Conservation (phyloP, 1,284 basidiomycete species). For the Boletellus deceptivus region DNA sequence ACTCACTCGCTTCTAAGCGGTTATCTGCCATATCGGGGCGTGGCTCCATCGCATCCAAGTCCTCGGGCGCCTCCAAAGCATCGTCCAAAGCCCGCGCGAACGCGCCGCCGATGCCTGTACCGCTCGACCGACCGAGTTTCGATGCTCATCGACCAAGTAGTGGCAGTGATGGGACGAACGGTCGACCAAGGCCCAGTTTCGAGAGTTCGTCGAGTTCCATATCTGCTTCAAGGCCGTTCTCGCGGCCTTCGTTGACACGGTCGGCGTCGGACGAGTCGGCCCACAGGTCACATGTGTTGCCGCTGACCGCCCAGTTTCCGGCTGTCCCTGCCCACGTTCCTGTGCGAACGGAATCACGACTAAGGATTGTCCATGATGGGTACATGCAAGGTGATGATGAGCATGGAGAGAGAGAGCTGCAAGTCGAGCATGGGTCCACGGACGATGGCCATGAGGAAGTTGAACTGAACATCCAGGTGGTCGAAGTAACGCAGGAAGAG, state of each 20-base stretch:
- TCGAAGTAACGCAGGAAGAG: slow-evolving; percentile 23
- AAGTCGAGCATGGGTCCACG: slow-evolving; percentile 19
- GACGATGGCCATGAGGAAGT: slow-evolving; percentile 7
- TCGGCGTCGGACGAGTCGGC: slow-evolving; percentile 27
- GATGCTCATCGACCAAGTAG: slow-evolving; percentile 22
- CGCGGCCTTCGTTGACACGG: slow-evolving; percentile 21
- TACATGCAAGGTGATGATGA: slow-evolving; percentile 14
- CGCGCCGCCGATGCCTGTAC: slow-evolving; percentile 26
- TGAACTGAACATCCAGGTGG: slow-evolving; percentile 14
- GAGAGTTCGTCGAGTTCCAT: slow-evolving; percentile 25
- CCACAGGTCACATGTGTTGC: slow-evolving; percentile 15
- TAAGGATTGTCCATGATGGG: slow-evolving; percentile 30
- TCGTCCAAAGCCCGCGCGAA: slow-evolving; percentile 24
- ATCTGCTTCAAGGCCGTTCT: slow-evolving; percentile 13
- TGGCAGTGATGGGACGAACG: slow-evolving; percentile 17
- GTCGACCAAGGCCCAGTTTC: slow-evolving; percentile 20
- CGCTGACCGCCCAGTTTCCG: slow-evolving; percentile 32
- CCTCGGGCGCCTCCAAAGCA: slow-evolving; percentile 26
- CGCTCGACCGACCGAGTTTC: slow-evolving; percentile 19
- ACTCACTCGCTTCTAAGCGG: slow-evolving; percentile 48
- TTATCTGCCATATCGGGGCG: slow-evolving; percentile 33
- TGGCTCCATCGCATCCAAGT: slow-evolving; percentile 21
- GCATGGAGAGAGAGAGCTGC: slow-evolving; percentile 18
- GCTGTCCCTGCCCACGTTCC: slow-evolving; percentile 31
- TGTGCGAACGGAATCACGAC: slow-evolving; percentile 32